Percentiles rank a stretch among this genome's conserved stretches.
Evolutionary conservation across 257 asterid species (phyloP).

Genomic region (Gentiana dahurica): DNA sequence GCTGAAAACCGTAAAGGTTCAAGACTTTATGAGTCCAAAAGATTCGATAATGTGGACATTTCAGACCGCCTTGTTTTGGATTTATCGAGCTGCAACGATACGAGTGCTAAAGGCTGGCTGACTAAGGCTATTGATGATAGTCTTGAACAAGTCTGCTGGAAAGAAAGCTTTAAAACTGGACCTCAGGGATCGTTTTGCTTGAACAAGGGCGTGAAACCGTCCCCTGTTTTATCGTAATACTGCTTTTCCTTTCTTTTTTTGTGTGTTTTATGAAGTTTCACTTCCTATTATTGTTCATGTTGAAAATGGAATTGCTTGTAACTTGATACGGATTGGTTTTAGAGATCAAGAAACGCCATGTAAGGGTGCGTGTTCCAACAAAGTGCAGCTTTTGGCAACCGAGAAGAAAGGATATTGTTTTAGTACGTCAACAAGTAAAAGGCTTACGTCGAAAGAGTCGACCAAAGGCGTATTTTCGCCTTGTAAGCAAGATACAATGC

Average conservation of each 20-base stretch:
- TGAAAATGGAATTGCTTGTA: not conserved
- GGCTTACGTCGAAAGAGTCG: slow-evolving; percentile 47
- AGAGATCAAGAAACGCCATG: slow-evolving; percentile 38
- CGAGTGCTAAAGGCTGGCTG: slow-evolving; percentile 55
- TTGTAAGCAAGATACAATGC: slow-evolving; percentile 56
- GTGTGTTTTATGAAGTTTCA: not conserved
- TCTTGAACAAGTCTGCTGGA: slow-evolving; percentile 74
- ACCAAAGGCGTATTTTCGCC: slow-evolving; percentile 61
- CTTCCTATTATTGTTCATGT: not conserved
- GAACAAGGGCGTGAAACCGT: slow-evolving; percentile 30
- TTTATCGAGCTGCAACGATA: slow-evolving; percentile 57
- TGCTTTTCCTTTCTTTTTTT: slow-evolving; percentile 7
- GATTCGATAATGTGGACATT: slow-evolving; percentile 4
- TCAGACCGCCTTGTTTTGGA: slow-evolving; percentile 25
- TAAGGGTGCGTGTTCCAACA: slow-evolving; percentile 20
- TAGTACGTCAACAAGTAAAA: slow-evolving; percentile 52
- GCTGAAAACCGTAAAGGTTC: slow-evolving; percentile 13
- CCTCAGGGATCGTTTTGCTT: slow-evolving; percentile 50
- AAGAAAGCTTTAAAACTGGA: not conserved
- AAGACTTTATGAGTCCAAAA: slow-evolving; percentile 6
- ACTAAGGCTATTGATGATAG: slow-evolving; percentile 23
- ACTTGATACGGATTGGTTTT: slow-evolving; percentile 14
- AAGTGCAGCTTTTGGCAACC: slow-evolving; percentile 42
- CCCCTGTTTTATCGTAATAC: slow-evolving; percentile 40
- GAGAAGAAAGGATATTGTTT: slow-evolving; percentile 46